A percentile compares a stretch with the other conserved stretches of the same genome.
phyloP scores from a whole-genome alignment of 2,329 filamentous ascomycete genomes.

The Sporothrix euskadiensis region DNA sequence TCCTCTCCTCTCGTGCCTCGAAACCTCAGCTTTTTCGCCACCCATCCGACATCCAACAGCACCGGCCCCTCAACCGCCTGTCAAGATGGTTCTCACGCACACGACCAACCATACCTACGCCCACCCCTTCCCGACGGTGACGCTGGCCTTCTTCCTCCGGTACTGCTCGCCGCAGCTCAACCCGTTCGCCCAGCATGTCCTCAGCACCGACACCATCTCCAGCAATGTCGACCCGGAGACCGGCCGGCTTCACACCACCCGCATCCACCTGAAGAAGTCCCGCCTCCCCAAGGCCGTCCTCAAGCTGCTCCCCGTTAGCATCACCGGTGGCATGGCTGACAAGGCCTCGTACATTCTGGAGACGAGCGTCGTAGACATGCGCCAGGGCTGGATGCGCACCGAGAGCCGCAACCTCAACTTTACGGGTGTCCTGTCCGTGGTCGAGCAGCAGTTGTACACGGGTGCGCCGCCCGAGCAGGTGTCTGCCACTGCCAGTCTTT shows the following conservation, averaged over 20 bases:
- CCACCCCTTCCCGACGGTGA: constrained; percentile 81
- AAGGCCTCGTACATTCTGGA: constrained; percentile 80
- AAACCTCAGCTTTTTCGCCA: neutral
- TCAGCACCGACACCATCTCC: constrained; percentile 80
- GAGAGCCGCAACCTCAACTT: constrained; percentile 81
- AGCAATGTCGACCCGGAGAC: constrained; percentile 71
- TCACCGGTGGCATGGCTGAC: constrained; percentile 65
- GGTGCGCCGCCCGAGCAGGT: constrained; percentile 32
- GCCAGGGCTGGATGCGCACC: constrained; percentile 78
- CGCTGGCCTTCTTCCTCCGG: constrained; percentile 84
- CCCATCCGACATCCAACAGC: neutral
- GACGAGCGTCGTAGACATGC: constrained; percentile 74
- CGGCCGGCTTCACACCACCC: constrained; percentile 73
- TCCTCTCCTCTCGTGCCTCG: neutral
- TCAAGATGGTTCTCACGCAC: constrained; percentile 62
- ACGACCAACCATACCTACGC: constrained; percentile 71
- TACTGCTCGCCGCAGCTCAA: constrained; percentile 72
- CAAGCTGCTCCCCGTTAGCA: constrained; percentile 70
- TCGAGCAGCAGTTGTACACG: constrained; percentile 72
- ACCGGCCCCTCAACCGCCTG: neutral
- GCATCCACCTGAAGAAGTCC: constrained; percentile 79
- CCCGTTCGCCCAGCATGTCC: constrained; percentile 77
- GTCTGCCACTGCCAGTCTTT: neutral
- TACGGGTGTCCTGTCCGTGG: constrained; percentile 74
- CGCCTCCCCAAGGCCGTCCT: constrained; percentile 73